phyloP scores from a whole-genome alignment of 208 protist species.

The Acanthamoeba triangularis region DNA sequence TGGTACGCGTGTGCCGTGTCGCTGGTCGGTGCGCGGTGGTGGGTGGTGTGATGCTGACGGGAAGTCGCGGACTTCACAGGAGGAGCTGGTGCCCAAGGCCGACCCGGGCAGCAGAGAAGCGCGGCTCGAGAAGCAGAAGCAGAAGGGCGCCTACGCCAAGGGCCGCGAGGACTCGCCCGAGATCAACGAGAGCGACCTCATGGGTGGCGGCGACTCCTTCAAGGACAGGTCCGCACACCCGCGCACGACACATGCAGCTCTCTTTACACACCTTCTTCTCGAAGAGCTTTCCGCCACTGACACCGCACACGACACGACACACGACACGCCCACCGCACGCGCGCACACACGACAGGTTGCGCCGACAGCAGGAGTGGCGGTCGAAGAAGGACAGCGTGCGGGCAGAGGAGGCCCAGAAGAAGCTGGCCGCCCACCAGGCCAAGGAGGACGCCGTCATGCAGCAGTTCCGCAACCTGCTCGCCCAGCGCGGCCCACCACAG shows the following conservation, averaged over 20 bases:
- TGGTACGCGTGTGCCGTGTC: neutral
- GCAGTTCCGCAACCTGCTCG: constrained; percentile 21
- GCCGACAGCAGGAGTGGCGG: neutral
- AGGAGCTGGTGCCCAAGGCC: constrained; percentile 51
- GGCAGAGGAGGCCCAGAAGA: neutral
- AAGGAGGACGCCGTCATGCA: constrained; percentile 29
- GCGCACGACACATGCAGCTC: no score
- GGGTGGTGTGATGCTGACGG: neutral
- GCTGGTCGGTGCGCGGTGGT: no score
- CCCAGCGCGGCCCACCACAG: neutral
- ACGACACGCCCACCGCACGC: no score
- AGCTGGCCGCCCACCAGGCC: constrained; percentile 14
- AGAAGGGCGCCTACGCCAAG: constrained; percentile 54
- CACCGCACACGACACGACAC: no score
- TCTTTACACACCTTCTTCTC: neutral
- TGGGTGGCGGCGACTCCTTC: constrained; percentile 47
- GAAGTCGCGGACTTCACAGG: neutral
- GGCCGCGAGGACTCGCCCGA: constrained; percentile 36
- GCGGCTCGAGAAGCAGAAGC: neutral
- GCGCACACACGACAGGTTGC: neutral
- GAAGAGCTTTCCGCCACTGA: neutral
- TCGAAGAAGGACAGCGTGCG: neutral
- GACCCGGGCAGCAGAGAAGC: constrained; percentile 30
- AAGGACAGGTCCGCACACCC: neutral
- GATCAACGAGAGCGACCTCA: neutral